Conservation (phyloP, 257 asterid genomes). For the Eucommia ulmoides region DNA sequence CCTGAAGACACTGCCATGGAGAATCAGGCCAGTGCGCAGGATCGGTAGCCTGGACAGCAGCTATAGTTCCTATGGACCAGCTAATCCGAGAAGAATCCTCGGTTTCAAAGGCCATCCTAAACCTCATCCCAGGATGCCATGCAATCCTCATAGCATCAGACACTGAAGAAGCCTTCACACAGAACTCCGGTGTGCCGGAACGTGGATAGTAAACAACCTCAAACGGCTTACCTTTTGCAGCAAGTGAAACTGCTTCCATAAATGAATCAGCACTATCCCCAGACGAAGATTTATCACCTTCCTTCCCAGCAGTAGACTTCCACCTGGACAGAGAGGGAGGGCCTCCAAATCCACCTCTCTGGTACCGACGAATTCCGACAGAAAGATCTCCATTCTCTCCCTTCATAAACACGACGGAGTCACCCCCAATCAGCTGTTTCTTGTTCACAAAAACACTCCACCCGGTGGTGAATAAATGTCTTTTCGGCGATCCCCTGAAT, state of each 20-base stretch:
- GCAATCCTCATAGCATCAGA: conserved; percentile 28
- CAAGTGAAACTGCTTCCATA: conserved; percentile 32
- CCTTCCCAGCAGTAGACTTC: conserved; percentile 25
- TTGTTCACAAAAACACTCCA: conserved; percentile 48
- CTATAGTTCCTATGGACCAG: conserved; percentile 44
- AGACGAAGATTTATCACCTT: conserved; percentile 14
- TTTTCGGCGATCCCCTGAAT: conserved; percentile 42
- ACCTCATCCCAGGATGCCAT: conserved; percentile 45
- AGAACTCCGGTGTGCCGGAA: conserved; percentile 41
- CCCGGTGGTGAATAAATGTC: conserved; percentile 49
- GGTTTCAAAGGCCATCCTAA: conserved; percentile 46
- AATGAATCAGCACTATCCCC: conserved; percentile 35
- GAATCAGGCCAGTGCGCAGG: conserved; percentile 50
- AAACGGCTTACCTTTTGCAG: conserved; percentile 37
- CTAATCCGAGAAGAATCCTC: conserved; percentile 40
- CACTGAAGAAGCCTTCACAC: conserved; percentile 33
- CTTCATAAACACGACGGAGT: conserved; percentile 37
- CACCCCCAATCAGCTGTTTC: conserved; percentile 49
- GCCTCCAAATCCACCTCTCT: conserved; percentile 20
- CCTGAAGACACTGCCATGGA: conserved; percentile 45
- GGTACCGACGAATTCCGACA: conserved; percentile 37
- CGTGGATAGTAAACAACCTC: conserved; percentile 42
- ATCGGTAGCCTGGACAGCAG: conserved; percentile 30
- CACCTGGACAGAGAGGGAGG: conserved; percentile 21
- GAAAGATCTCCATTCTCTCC: conserved; percentile 41